Evolutionary conservation across 371 early-diverging fungal species (phyloP).

Genomic region (Umbelopsis sp.): DNA sequence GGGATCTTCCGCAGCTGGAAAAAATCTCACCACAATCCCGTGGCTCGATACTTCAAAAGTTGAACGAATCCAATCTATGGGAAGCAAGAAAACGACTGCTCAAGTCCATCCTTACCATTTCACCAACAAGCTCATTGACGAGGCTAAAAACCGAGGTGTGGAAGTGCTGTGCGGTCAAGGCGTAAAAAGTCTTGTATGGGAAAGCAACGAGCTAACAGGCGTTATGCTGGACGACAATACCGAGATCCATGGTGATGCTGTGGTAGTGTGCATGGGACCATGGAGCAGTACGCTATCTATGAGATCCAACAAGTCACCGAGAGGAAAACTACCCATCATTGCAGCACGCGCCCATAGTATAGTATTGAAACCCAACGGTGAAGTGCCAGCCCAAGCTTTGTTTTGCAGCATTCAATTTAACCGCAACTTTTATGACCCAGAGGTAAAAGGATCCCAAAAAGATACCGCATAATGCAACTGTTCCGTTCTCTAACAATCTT

Average conservation of each 20-base stretch:
- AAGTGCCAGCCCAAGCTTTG: constrained; percentile 46
- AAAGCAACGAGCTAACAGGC: constrained; percentile 27
- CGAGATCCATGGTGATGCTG: constrained; percentile 32
- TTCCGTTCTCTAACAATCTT: too few relatives aligned
- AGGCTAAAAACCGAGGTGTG: constrained; percentile 43
- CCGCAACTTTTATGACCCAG: constrained; percentile 43
- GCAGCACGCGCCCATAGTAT: constrained; percentile 53
- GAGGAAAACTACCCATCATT: constrained; percentile 37
- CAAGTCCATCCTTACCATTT: constrained; percentile 66
- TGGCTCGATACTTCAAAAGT: constrained; percentile 48
- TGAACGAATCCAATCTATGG: constrained; percentile 48
- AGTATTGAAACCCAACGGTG: constrained; percentile 31
- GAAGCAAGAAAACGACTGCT: constrained; percentile 55
- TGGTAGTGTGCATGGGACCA: constrained; percentile 57
- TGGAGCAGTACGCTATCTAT: constrained; percentile 46
- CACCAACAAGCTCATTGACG: constrained; percentile 48
- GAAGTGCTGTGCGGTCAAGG: constrained; percentile 27
- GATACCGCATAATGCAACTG: too few relatives aligned
- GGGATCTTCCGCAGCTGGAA: constrained; percentile 26
- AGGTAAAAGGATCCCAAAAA: constrained; percentile 29
- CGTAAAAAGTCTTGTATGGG: constrained; percentile 27
- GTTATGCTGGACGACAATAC: constrained; percentile 36
- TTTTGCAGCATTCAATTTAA: constrained; percentile 43
- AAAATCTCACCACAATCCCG: constrained; percentile 22
- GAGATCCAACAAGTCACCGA: constrained; percentile 11